Conservation (phyloP, 2,329 filamentous ascomycete species). For the Pyrenochaeta sp. region DNA sequence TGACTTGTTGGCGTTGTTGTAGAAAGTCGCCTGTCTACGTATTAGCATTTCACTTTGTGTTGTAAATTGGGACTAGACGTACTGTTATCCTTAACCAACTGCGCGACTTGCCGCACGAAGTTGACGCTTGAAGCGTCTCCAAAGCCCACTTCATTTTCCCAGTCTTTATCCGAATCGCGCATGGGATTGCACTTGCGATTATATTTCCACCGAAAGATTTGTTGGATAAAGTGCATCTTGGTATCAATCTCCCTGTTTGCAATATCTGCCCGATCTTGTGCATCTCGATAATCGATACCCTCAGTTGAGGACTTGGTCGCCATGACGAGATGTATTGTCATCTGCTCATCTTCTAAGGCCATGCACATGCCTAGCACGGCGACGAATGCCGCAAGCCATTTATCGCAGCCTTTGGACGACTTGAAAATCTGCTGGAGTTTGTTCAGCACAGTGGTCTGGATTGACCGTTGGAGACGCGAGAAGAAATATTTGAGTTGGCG, state of each 20-base stretch:
- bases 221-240: constrained; percentile 54
- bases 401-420: constrained; percentile 52
- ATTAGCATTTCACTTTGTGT: constrained; percentile 15
- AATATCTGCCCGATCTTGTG: constrained; percentile 45
- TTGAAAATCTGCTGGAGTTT: constrained; percentile 58
- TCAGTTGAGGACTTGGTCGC: constrained; percentile 49
- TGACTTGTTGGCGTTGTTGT: constrained; percentile 45
- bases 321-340: constrained; percentile 55
- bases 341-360: constrained; percentile 58
- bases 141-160: constrained; percentile 48
- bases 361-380: constrained; percentile 58
- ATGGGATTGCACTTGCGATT: constrained; percentile 54
- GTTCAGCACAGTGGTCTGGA: constrained; percentile 55
- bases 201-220: constrained; percentile 59
- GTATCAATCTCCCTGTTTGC: constrained; percentile 57
- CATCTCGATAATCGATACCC: constrained; percentile 32
- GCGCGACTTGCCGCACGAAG: constrained; percentile 50
- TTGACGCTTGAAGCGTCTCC: constrained; percentile 43
- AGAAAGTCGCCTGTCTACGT: constrained; percentile 49
- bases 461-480: constrained; percentile 51
- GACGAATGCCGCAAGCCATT: constrained; percentile 58
- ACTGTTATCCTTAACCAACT: constrained; percentile 55
- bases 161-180: constrained; percentile 46
- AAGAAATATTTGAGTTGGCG: constrained; percentile 62
- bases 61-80: constrained; percentile 19